Percentiles rank a stretch among this genome's conserved stretches.
Evolutionary conservation across 176 grass and related monocot species (phyloP).

Genomic region (Ampelocalamus luodianensis): DNA sequence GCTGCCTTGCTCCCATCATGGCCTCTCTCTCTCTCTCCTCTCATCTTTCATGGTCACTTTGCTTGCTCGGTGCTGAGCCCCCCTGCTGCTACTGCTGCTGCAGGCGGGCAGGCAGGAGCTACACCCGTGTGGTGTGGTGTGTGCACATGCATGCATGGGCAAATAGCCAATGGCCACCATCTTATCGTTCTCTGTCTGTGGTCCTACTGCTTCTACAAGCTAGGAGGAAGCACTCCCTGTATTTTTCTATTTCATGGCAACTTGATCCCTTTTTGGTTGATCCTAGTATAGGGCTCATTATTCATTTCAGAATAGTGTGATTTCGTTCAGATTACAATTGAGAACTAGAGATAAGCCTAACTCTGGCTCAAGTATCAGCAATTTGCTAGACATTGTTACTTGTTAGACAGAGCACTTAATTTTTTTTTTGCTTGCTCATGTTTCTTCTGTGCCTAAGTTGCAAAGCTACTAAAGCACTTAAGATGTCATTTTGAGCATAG

Average conservation of each 20-base stretch:
- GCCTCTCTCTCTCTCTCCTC: not conserved
- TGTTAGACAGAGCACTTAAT: not conserved
- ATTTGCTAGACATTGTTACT: not conserved
- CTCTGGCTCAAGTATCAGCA: not conserved
- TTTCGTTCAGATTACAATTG: not conserved
- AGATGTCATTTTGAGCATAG: not conserved
- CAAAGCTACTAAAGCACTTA: not conserved
- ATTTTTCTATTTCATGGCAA: not conserved
- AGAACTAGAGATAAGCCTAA: not conserved
- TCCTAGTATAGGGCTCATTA: not conserved
- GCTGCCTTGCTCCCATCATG: not conserved
- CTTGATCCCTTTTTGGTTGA: not conserved
- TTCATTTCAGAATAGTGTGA: not conserved
- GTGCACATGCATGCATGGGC: slow-evolving; percentile 33
- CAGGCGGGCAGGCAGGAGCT: not conserved
- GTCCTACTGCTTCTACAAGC: not conserved
- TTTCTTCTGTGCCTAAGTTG: not conserved
- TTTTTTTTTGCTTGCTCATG: not conserved
- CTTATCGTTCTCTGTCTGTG: slow-evolving; percentile 34
- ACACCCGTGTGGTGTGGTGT: not conserved
- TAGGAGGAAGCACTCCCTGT: not conserved
- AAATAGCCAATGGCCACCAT: slow-evolving; percentile 9
- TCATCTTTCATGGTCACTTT: not conserved
- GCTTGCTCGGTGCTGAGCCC: not conserved
- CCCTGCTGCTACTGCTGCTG: not conserved